Conservation (phyloP, 2,329 filamentous ascomycete genomes). For the Fusarium redolens region DNA sequence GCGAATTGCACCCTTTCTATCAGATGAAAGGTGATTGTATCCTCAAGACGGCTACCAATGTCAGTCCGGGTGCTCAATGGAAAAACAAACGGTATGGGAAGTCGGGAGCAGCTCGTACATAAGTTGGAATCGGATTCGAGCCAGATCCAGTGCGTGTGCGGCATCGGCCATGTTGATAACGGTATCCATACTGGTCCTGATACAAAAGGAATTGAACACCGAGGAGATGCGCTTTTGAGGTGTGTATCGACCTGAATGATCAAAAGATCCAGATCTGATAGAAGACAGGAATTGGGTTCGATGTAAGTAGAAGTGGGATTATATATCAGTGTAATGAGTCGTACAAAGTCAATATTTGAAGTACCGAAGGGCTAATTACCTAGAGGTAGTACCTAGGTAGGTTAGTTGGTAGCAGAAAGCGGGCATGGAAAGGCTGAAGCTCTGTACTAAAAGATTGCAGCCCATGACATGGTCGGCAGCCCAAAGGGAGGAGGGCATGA, state of each 20-base stretch:
- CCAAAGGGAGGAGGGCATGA: background rate
- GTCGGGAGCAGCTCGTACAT: conserved; percentile 69
- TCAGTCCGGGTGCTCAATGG: conserved; percentile 14
- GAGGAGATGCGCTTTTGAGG: background rate
- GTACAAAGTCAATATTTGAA: conserved; percentile 16
- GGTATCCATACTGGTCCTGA: conserved; percentile 75
- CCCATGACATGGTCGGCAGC: conserved; percentile 1
- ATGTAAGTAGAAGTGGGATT: background rate
- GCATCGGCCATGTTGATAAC: conserved; percentile 89
- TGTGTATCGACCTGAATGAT: background rate
- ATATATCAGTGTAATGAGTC: conserved; percentile 6
- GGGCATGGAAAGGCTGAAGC: conserved; percentile 8
- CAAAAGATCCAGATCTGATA: background rate
- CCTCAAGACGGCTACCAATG: conserved; percentile 84
- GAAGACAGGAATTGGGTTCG: background rate
- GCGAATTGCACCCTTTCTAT: conserved; percentile 99
- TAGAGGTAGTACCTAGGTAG: background rate
- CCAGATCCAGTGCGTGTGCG: conserved; percentile 86
- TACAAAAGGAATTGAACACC: conserved; percentile 7
- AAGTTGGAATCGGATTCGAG: conserved; percentile 91
- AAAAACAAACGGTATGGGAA: background rate
- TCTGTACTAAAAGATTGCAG: background rate
- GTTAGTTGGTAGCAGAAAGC: background rate
- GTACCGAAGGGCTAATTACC: conserved; percentile 1
- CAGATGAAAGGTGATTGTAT: conserved; percentile 96